Percentiles rank a stretch among this genome's conserved stretches.
Conservation (phyloP, 345 rosid species). For the Raphanus raphanistrum region DNA sequence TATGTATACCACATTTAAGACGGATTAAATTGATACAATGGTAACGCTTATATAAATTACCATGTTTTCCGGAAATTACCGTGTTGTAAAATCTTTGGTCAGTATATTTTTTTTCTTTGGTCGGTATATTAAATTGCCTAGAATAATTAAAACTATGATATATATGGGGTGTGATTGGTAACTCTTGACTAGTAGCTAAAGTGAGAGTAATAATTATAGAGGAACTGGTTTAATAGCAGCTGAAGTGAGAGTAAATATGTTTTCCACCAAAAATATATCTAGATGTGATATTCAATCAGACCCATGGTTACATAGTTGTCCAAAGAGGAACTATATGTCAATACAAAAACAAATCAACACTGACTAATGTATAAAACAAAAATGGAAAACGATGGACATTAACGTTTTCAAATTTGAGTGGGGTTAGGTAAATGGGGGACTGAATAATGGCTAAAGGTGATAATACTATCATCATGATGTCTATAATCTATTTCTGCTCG, state of each 20-base stretch:
- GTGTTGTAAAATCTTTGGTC: background rate
- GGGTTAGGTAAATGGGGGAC: slow-evolving; percentile 50
- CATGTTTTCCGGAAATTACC: background rate
- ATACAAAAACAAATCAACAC: background rate
- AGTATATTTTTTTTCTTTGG: too few species aligned
- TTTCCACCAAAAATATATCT: too few species aligned
- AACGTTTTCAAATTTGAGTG: slow-evolving; percentile 36
- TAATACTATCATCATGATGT: slow-evolving; percentile 44
- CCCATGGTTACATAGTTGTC: background rate
- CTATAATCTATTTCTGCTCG: slow-evolving; percentile 28
- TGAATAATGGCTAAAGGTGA: slow-evolving; percentile 55
- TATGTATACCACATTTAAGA: background rate
- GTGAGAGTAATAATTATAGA: too few species aligned
- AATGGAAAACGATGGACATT: slow-evolving; percentile 17
- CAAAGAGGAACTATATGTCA: background rate
- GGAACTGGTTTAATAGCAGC: too few species aligned
- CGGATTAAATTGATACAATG: background rate
- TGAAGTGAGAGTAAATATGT: too few species aligned
- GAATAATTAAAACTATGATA: background rate
- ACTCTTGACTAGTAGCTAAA: too few species aligned
- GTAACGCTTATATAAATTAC: background rate
- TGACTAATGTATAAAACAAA: slow-evolving; percentile 27
- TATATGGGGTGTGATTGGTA: too few species aligned
- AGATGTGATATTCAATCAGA: too few species aligned
- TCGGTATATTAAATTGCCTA: background rate